phyloP scores from a whole-genome alignment of 2,329 filamentous ascomycete genomes.

The Cladosporium velox region DNA sequence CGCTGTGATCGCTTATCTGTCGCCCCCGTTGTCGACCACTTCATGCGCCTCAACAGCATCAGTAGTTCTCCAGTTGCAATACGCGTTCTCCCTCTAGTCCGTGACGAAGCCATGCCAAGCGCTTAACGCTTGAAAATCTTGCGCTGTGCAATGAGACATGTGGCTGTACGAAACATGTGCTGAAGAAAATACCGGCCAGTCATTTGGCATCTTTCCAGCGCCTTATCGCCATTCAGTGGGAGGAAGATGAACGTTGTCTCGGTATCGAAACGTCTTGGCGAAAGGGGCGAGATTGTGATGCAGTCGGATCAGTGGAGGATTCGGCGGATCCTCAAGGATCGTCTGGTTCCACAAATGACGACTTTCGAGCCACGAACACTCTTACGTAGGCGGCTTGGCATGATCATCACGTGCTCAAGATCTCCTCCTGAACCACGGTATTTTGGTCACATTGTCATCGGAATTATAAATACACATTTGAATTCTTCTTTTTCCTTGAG shows the following conservation, averaged over 20 bases:
- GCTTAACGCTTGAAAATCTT: neutral
- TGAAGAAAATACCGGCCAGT: neutral
- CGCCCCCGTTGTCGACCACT: slow-evolving; percentile 1
- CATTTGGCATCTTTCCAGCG: neutral
- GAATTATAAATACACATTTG: too few relatives aligned
- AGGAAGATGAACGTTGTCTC: neutral
- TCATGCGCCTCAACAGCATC: slow-evolving; percentile 11
- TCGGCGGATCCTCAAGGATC: neutral
- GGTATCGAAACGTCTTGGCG: neutral
- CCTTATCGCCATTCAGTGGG: neutral
- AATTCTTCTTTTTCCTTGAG: too few relatives aligned
- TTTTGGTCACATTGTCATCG: neutral
- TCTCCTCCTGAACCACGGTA: neutral
- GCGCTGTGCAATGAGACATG: neutral
- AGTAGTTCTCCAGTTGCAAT: neutral
- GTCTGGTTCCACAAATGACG: slow-evolving; percentile 3
- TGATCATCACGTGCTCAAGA: neutral
- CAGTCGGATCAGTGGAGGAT: neutral
- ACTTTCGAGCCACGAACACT: neutral
- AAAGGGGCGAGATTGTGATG: neutral
- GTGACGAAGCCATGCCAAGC: neutral
- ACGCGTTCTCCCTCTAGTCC: neutral
- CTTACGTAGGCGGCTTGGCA: slow-evolving; percentile 10
- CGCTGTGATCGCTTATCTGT: neutral
- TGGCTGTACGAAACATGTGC: neutral